Evolutionary conservation across 176 grass and related monocot species (phyloP), one percentile per base, ranked within the genome.

Genomic region (Aegilops speltoides): DNA sequence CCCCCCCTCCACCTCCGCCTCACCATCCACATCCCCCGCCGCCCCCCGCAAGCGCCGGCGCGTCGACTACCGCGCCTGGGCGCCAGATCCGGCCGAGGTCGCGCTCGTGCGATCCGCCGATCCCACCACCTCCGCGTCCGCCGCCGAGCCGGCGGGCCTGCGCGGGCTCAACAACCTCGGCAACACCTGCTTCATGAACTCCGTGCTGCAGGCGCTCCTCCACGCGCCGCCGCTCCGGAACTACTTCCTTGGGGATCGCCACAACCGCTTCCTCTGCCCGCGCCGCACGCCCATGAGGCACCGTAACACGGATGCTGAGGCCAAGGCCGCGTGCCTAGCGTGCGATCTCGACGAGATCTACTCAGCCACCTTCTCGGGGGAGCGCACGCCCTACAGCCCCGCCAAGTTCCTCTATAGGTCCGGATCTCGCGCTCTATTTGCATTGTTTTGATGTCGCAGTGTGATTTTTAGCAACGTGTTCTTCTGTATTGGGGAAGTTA

Each of bases 171-270:
- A 96, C 90, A 99, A 99, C 64, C 89, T 99, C 34, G 94, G 97
- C 64, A 99, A 96, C 77, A 96, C 94, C 22, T 99, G 97, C 89
- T 99, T 99, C 85, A 93, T 99, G 92, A 99, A 99, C 97, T 99
- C 94, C 52, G 94, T 99, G 54, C 87, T 99, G 20, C 97, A 99
- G 79, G 92, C 92, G 7, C 86, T 99, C 11, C 92, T 99, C 11
- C 97, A 96, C 75, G 90, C 97, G 26, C 92, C 97, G 72, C 94
- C 94, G 75, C 87, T 98, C 34, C 83, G 92, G 8, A 98, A 98
- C 75, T 98, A 91, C 85, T 98, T 98, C 86, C 88, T 98, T 10
- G 91, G 87, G 80, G 94, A 98, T 85, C 91, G 97, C 1, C 97
- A 98, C 79, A 98, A 98, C 54, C 84, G 90, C 7, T 91, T 93